These are phyloP conservation scores for Calophaca sinica DNA, from an alignment of 306 rosid species.

Conservation along the genomic window DNA sequence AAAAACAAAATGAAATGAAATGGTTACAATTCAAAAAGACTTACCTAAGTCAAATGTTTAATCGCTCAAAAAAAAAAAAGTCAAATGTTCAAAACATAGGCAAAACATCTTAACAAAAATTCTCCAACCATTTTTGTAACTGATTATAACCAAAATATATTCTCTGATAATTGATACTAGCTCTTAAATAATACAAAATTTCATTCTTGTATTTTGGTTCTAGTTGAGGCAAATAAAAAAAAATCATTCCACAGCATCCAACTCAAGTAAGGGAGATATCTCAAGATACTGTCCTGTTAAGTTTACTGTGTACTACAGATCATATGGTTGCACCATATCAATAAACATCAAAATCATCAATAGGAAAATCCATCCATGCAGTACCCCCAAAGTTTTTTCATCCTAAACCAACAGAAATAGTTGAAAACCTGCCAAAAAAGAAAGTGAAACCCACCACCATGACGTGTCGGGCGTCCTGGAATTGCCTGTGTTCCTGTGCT, in stretches of 20 bases:
- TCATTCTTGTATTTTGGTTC: constrained; percentile 27
- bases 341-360: constrained; percentile 8
- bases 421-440: constrained; percentile 26
- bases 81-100: background rate
- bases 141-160: background rate
- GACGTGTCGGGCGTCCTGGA: constrained; percentile 32
- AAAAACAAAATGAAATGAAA: background rate
- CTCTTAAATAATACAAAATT: constrained; percentile 11
- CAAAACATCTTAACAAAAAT: constrained; percentile 28
- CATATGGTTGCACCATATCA: constrained; percentile 18
- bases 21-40: constrained; percentile 23
- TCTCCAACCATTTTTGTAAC: background rate
- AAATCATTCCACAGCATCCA: background rate
- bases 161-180: constrained; percentile 23
- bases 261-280: constrained; percentile 15
- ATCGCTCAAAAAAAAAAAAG: background rate
- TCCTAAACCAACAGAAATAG: constrained; percentile 26
- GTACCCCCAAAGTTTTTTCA: background rate
- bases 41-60: background rate
- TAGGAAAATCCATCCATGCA: constrained; percentile 13
- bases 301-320: constrained; percentile 24
- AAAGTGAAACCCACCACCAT: constrained; percentile 48
- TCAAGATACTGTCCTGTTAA: background rate
- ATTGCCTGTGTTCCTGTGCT: constrained; percentile 35
- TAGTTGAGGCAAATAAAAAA: background rate